These are phyloP conservation scores for Raphanus raphanistrum DNA, from an alignment of 345 rosid genomes.

Conservation along the genomic window DNA sequence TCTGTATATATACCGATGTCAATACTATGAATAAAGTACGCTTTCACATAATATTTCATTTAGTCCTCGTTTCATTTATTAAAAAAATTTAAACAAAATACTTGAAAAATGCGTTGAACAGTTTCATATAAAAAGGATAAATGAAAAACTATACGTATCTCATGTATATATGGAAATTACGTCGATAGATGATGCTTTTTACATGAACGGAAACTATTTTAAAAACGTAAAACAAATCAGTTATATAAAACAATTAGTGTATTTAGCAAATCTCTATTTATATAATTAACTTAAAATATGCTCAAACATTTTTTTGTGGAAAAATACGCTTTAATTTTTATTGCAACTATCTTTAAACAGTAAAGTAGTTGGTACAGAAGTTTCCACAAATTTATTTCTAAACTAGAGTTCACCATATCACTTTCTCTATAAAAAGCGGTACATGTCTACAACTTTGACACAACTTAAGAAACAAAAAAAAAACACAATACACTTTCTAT, in stretches of 20 bases:
- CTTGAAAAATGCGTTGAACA: background rate
- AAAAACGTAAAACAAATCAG: background rate
- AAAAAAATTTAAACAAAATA: too few relatives aligned
- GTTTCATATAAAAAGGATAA: background rate
- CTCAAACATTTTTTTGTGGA: background rate
- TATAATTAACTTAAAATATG: background rate
- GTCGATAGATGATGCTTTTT: background rate
- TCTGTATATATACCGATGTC: too few relatives aligned
- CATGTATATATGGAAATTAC: background rate
- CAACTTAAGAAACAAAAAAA: background rate
- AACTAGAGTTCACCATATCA: slow-evolving; percentile 24
- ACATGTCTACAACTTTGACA: slow-evolving; percentile 22
- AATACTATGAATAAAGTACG: too few relatives aligned
- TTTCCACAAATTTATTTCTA: slow-evolving; percentile 12
- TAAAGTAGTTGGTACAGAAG: slow-evolving; percentile 26
- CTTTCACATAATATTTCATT: too few relatives aligned
- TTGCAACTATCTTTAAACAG: background rate
- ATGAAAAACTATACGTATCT: background rate
- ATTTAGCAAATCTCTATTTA: background rate
- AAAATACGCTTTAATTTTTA: background rate
- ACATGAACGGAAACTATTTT: background rate
- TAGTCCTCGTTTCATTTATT: too few relatives aligned
- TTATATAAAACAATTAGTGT: background rate
- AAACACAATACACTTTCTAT: slow-evolving; percentile 16
- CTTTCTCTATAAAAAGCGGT: slow-evolving; percentile 36